Base-by-base conservation (phyloP, 2,329 filamentous ascomycete genomes). In the Penicillium sp. region DNA sequence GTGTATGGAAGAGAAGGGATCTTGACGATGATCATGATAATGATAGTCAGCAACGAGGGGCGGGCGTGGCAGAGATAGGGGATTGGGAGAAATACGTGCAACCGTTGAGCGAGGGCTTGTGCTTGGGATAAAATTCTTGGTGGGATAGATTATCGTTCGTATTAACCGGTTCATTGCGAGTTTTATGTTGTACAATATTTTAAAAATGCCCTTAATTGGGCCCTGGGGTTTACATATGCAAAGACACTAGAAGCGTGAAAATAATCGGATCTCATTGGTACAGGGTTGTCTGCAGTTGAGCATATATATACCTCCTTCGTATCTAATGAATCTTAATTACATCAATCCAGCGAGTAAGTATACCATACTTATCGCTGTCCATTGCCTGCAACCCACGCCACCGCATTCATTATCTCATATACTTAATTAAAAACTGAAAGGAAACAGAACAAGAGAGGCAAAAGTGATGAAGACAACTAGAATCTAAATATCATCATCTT, bases 401-500 rank as follows among this genome's bases (percentile, higher is more conserved):
- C 40, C n/a, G 6, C n/a, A 43, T 43, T 43, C 40, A 48, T 48
- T 48, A 20, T 3, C 24, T 33, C 24, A 48, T 30, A 35, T 48
- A 35, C 14, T n/a, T n/a, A n/a, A n/a, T n/a, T 35, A 48, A 47
- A 5, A 47, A 11, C 9, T 28, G 9, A 14, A 48, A 30, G 14
- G 12, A 48, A 30, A 21, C 50, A 26, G 16, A 45, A 24, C 26
- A 33, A 30, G 26, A n/a, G 26, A 9, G 14, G 43, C n/a, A n/a
- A n/a, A 28, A 24, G 14, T 30, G 5, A 26, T 26, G 21, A 51
- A 3, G 14, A 48, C 14, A 57, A 59, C 52, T 42, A 28, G 38
- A 6, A 49, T 61, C 68, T 65, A 74, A 61, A 74, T 58, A 61
- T 73, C 71, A 62, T 68, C 68, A 40, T 64, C 63, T 6, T 59